Evolutionary conservation across 2,329 filamentous ascomycete genomes (phyloP).

Genomic region (Sclerotinia trifoliorum): DNA sequence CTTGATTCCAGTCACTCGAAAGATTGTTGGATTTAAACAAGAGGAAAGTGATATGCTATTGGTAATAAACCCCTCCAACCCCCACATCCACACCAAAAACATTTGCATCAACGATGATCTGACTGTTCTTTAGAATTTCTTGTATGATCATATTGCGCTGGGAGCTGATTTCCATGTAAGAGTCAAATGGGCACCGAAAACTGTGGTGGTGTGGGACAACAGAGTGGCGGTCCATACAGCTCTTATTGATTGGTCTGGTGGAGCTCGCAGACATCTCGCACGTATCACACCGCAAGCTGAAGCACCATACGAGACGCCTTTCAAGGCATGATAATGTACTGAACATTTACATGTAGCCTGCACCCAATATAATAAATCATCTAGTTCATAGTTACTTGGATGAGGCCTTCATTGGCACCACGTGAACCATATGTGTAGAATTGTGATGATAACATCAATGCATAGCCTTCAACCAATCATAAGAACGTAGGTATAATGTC

Average conservation of each 20-base stretch:
- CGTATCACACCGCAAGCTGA: constrained; percentile 83
- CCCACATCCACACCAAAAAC: too few species aligned
- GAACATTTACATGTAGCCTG: neutral
- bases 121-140: constrained; percentile 70
- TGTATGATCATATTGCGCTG: constrained; percentile 71
- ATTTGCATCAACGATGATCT: neutral
- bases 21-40: constrained; percentile 80
- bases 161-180: constrained; percentile 72
- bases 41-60: constrained; percentile 78
- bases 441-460: neutral
- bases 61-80: constrained; percentile 26
- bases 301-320: constrained; percentile 69
- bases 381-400: neutral
- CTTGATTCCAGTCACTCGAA: constrained; percentile 63
- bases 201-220: constrained; percentile 86
- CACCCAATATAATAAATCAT: neutral
- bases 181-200: constrained; percentile 75
- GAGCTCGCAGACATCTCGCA: constrained; percentile 74
- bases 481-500: constrained; percentile 36
- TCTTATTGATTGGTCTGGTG: constrained; percentile 77
- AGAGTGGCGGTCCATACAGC: constrained; percentile 76
- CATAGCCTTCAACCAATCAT: constrained; percentile 5
- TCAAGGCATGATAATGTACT: constrained; percentile 31
- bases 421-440: neutral
- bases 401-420: neutral